Evolutionary conservation across 371 early-diverging fungal species (phyloP), one percentile per base, ranked within the genome.

Genomic region (Nematocida parisii): DNA sequence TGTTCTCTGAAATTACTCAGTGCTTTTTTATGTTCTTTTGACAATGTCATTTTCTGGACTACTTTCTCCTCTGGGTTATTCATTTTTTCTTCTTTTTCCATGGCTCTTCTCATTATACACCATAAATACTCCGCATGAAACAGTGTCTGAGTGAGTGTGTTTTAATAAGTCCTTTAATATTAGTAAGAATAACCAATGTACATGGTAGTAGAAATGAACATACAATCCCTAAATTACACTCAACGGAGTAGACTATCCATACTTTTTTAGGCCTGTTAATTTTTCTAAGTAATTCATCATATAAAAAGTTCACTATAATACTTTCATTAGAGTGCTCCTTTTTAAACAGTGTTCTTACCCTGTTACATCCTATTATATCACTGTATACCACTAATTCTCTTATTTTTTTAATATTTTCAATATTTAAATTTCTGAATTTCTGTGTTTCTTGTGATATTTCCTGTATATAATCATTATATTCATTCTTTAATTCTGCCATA

Each of bases 1-100:
- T 77, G 80, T 24, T 77, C 80, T 66, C 80, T 47, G 60, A 77
- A 77, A 47, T 77, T 77, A n/a, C 46, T 47, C 13, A 77, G 60
- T 5, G 70, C 71, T 46, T 77, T 77, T 47, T 77, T 77, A 11
- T 77, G 80, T 4, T 77, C 80, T 45, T 70, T 77, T 6, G 50
- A 40, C 2, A 77, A 7, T 15, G 42, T 50, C 46, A 66, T 24
- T 45, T 6, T 40, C 15, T 50, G 52, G 52, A 13, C 4, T 50
- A 18, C 18, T 50, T 50, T 50, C 18, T 50, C 52, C 18, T 9
- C 52, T 13, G 52, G 52, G 18, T 9, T 50, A 9, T 50, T 11
- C 22, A 22, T 22, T 58, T 27, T 58, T 22, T 58, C 27, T 58
- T 22, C 62, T 39, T 40, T 15, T 18, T 7, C 33, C 68, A 52